These are phyloP conservation scores for Durio zibethinus DNA, from an alignment of 345 rosid genomes.

Conservation along the genomic window DNA sequence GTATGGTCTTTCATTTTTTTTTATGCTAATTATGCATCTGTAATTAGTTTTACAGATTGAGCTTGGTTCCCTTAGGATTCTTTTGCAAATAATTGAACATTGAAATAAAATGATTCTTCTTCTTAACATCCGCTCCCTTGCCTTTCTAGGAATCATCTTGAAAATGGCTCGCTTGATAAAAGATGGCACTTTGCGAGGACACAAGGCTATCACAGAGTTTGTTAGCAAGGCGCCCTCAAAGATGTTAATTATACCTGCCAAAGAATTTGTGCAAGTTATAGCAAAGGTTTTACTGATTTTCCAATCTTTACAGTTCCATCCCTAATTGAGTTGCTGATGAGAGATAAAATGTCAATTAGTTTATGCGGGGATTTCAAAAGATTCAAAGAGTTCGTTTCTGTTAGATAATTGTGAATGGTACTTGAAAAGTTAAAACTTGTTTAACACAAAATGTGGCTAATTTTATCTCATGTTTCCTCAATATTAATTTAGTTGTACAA, in stretches of 20 bases:
- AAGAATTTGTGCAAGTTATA: conserved; percentile 85
- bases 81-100: conserved; percentile 5
- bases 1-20: conserved; percentile 39
- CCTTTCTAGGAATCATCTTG: conserved; percentile 67
- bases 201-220: conserved; percentile 48
- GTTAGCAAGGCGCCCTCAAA: conserved; percentile 64
- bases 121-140: conserved; percentile 11
- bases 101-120: conserved; percentile 13
- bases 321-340: conserved; percentile 10
- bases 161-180: conserved; percentile 82
- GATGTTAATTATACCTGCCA: conserved; percentile 67
- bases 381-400: background rate
- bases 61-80: background rate
- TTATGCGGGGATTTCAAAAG: background rate
- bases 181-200: conserved; percentile 57
- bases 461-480: background rate
- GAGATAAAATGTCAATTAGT: conserved; percentile 5
- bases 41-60: conserved; percentile 9
- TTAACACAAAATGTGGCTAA: background rate
- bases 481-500: conserved; percentile 1
- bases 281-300: conserved; percentile 66
- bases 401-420: conserved; percentile 10
- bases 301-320: conserved; percentile 6
- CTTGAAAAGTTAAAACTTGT: background rate
- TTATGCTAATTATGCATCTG: background rate